Evolutionary conservation across 1,139 yeast species (phyloP).

Genomic region (Blastobotrys raffinosifermentans): DNA sequence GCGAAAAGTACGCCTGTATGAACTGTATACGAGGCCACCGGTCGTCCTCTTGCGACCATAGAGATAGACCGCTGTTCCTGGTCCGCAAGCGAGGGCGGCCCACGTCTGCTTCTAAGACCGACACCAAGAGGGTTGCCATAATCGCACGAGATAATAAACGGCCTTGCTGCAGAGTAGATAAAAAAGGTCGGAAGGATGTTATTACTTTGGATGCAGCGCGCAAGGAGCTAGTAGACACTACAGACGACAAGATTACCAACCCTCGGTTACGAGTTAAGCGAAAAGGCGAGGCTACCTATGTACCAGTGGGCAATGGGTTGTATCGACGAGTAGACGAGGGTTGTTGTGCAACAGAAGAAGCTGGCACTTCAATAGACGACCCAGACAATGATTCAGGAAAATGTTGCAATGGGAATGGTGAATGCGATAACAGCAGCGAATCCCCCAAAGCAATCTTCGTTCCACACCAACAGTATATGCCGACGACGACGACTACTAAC

Average conservation of each 20-base stretch:
- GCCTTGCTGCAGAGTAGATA: no score
- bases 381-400: no score
- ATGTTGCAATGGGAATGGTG: no score
- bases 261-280: constrained; percentile 10
- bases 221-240: background rate
- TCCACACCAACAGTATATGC: no score
- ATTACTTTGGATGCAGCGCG: background rate
- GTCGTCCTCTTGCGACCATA: constrained; percentile 80
- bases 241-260: constrained; percentile 1
- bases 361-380: no score
- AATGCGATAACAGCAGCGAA: no score
- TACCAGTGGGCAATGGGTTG: constrained; percentile 33
- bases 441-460: no score
- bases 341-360: no score
- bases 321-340: constrained; percentile 20
- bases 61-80: constrained; percentile 69
- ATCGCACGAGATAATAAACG: constrained; percentile 19
- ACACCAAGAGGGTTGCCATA: constrained; percentile 27
- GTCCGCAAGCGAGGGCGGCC: constrained; percentile 92
- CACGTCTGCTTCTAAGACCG: no score
- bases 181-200: no score
- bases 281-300: constrained; percentile 20
- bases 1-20: constrained; percentile 71
- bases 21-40: constrained; percentile 87
- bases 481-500: no score